A percentile compares a stretch with the other conserved stretches of the same genome.
Conservation (phyloP, 768 basidiomycete genomes). For the Pisolithus sp. region DNA sequence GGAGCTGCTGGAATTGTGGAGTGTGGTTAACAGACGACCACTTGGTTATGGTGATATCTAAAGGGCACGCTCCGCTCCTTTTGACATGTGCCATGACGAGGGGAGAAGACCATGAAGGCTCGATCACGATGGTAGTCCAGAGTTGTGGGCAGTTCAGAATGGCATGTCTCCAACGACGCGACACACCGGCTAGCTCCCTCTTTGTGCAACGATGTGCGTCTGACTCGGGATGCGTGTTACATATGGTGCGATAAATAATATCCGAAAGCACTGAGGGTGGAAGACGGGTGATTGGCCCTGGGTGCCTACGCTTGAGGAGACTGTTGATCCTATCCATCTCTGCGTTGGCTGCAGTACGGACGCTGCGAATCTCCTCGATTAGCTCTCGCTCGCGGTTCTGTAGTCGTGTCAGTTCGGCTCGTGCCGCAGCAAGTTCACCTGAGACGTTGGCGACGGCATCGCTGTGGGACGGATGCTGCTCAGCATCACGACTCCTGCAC, state of each 20-base stretch:
- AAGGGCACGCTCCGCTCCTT: not conserved
- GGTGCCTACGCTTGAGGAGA: not conserved
- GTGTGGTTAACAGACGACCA: not conserved
- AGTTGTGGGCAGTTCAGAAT: not conserved
- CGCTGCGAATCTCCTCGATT: not conserved
- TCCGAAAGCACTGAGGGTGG: too few relatives aligned
- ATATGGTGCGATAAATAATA: too few relatives aligned
- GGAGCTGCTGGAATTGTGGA: not conserved
- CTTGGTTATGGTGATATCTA: not conserved
- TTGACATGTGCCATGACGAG: not conserved
- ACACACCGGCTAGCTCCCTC: not conserved
- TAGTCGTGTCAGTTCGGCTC: not conserved
- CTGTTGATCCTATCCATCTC: not conserved
- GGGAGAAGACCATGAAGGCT: not conserved
- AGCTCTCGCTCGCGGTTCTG: not conserved
- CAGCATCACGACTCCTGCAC: too few relatives aligned
- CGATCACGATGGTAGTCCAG: not conserved
- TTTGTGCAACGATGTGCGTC: not conserved
- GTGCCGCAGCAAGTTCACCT: not conserved
- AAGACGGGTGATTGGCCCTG: not conserved
- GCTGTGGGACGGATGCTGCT: too few relatives aligned
- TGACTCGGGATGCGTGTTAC: too few relatives aligned
- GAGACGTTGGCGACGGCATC: too few relatives aligned
- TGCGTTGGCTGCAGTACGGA: not conserved
- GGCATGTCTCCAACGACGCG: not conserved